These are phyloP conservation scores for Sequoia sempervirens DNA, from an alignment of 75 land plant species.

Conservation along the genomic window DNA sequence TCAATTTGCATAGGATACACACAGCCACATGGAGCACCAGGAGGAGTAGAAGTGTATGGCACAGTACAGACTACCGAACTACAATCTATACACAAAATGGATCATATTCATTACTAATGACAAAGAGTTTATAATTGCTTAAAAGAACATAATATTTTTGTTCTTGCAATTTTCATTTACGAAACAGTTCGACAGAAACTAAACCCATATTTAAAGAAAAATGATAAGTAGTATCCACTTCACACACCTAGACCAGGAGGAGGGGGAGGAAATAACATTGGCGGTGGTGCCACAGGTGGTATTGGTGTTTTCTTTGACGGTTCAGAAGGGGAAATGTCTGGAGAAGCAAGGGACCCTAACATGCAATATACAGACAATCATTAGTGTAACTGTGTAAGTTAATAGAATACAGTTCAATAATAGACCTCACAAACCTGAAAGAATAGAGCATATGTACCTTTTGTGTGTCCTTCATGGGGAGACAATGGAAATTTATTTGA, in stretches of 20 bases:
- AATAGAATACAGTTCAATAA: neutral
- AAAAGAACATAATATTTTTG: neutral
- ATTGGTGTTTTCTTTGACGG: neutral
- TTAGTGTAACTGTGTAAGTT: neutral
- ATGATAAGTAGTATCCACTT: neutral
- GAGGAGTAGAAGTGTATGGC: conserved; percentile 56
- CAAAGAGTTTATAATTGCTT: neutral
- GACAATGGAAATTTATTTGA: conserved; percentile 33
- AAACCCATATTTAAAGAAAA: neutral
- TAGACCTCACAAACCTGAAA: neutral
- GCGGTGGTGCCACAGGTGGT: conserved; percentile 10
- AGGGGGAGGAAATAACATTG: conserved; percentile 39
- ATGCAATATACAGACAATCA: neutral
- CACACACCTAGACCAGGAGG: conserved; percentile 50
- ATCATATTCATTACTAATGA: neutral
- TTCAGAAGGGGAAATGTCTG: conserved; percentile 3
- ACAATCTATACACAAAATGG: conserved; percentile 49
- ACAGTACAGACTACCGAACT: conserved; percentile 27
- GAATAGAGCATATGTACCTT: neutral
- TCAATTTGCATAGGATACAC: conserved; percentile 75
- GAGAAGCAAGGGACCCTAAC: conserved; percentile 6
- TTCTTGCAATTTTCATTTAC: neutral
- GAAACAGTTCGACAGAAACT: neutral
- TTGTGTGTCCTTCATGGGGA: conserved; percentile 41
- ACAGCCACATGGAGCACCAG: conserved; percentile 77